Evolutionary conservation across 2,329 filamentous ascomycete genomes (phyloP).

Genomic region (Sclerotinia subarctica): DNA sequence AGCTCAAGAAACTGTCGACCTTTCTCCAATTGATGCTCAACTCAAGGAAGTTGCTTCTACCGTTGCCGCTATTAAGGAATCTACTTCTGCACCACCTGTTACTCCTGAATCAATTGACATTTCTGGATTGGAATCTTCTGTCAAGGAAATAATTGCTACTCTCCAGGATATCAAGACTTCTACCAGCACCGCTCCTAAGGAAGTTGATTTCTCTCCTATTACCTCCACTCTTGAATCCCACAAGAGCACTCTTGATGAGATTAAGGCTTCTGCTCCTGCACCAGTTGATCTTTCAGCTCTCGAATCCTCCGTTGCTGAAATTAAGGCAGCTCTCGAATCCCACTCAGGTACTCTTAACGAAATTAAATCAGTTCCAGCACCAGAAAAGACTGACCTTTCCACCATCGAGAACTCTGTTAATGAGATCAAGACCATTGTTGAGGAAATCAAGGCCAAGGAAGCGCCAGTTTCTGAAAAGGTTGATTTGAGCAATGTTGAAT

Average conservation of each 20-base stretch:
- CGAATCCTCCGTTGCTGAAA: conserved; percentile 19
- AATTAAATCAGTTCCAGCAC: conserved; percentile 23
- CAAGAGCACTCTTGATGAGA: conserved; percentile 21
- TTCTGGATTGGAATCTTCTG: conserved; percentile 23
- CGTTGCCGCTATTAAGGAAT: conserved; percentile 18
- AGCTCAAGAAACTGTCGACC: conserved; percentile 24
- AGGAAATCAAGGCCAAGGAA: conserved; percentile 28
- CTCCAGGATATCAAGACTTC: conserved; percentile 24
- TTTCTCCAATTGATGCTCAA: conserved; percentile 24
- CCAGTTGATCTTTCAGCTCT: conserved; percentile 25
- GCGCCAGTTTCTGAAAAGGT: conserved; percentile 22
- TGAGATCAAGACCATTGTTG: conserved; percentile 15
- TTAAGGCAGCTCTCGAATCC: conserved; percentile 20
- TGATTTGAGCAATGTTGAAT: conserved; percentile 25
- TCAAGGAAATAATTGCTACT: conserved; percentile 26
- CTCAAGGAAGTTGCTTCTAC: conserved; percentile 25
- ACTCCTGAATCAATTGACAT: conserved; percentile 25
- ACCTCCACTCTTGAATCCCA: conserved; percentile 24
- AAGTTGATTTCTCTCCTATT: conserved; percentile 27
- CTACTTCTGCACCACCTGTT: conserved; percentile 21
- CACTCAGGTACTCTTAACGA: conserved; percentile 23
- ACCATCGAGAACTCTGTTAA: conserved; percentile 22
- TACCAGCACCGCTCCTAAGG: background rate
- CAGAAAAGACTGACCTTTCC: conserved; percentile 26
- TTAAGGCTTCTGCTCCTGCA: conserved; percentile 20